Evolutionary conservation across 192 early-diverging fungal species (phyloP).

Genomic region (Backusella psychrophila): DNA sequence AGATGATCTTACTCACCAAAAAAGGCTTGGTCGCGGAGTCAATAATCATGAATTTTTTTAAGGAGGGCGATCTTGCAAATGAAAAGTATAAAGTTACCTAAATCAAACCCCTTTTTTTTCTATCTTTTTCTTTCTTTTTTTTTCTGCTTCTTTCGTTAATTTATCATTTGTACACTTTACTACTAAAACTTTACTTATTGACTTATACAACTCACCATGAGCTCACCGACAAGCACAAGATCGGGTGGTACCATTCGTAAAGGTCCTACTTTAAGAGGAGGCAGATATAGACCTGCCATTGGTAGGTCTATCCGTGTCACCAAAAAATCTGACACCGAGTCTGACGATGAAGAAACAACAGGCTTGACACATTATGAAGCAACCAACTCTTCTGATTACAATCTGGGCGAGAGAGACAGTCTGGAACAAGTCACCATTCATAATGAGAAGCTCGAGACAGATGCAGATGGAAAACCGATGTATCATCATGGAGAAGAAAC

Average conservation of each 20-base stretch:
- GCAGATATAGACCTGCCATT: conserved; percentile 13
- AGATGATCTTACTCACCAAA: not conserved
- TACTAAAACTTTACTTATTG: not conserved
- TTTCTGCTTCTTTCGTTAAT: not conserved
- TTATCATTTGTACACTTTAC: not conserved
- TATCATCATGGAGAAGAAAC: conserved; percentile 33
- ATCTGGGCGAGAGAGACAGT: not conserved
- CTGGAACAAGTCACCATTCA: conserved; percentile 11
- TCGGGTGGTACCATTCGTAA: conserved; percentile 7
- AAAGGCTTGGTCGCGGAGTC: not conserved
- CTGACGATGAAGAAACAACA: not conserved
- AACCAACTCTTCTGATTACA: not conserved
- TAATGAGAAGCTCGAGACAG: not conserved
- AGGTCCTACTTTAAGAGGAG: conserved; percentile 23
- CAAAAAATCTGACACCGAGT: not conserved
- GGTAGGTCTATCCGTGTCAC: conserved; percentile 5
- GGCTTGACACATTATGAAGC: not conserved
- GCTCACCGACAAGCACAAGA: not conserved
- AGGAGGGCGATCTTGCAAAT: not conserved
- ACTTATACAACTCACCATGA: not conserved
- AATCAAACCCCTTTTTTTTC: not conserved
- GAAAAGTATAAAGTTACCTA: not conserved
- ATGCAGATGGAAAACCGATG: conserved; percentile 3
- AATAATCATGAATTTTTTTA: not conserved
- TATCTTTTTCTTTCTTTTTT: not conserved